These are phyloP conservation scores for Leishmania martiniquensis DNA, from an alignment of 208 protist species.

Conservation along the genomic window DNA sequence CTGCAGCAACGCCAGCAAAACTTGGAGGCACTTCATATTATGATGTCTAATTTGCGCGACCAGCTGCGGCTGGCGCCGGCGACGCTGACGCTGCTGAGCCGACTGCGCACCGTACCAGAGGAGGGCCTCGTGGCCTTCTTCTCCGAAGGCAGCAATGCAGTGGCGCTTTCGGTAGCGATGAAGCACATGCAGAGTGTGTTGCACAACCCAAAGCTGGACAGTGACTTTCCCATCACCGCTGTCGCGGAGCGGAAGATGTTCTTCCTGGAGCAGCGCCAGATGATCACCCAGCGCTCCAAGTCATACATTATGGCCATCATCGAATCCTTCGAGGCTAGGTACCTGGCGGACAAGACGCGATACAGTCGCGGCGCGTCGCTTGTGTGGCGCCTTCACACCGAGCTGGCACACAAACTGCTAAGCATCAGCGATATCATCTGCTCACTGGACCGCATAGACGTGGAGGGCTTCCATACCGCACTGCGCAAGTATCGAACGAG, in stretches of 20 bases:
- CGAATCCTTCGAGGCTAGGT: conserved; percentile 45
- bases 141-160: conserved; percentile 67
- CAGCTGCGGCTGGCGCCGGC: conserved; percentile 65
- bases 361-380: conserved; percentile 59
- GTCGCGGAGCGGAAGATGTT: conserved; percentile 74
- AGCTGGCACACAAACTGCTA: conserved; percentile 59
- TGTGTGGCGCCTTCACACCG: conserved; percentile 79
- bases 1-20: conserved; percentile 84
- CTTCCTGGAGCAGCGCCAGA: conserved; percentile 74
- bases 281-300: conserved; percentile 73
- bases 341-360: conserved; percentile 61
- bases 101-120: conserved; percentile 49
- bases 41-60: conserved; percentile 63
- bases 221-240: conserved; percentile 84
- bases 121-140: conserved; percentile 63
- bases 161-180: conserved; percentile 64
- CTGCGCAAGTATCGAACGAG: conserved; percentile 78
- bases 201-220: conserved; percentile 63
- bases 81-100: conserved; percentile 44
- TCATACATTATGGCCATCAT: conserved; percentile 69
- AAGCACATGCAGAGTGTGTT: conserved; percentile 74
- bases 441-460: conserved; percentile 67
- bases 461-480: conserved; percentile 65
- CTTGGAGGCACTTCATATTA: conserved; percentile 62
- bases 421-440: conserved; percentile 70